Base-by-base conservation (phyloP, 1,284 basidiomycete genomes). In the Moesziomyces sp. region DNA sequence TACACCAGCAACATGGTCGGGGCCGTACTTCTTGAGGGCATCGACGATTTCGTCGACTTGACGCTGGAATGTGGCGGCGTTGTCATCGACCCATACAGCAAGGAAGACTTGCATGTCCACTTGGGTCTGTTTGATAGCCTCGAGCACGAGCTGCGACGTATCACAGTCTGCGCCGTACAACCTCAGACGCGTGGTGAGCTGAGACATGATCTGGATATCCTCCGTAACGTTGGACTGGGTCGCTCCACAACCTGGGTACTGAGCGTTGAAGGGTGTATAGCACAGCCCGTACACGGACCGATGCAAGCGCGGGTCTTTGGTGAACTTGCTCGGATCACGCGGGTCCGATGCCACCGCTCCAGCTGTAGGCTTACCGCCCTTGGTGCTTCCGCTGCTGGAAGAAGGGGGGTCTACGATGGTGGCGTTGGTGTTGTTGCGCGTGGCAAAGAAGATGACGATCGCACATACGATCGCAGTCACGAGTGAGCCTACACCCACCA, bases 111-210 rank as follows among this genome's bases (percentile, higher is more conserved):
- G 86, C 89, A 98, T 88, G 85, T 96, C 88, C 56, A 93, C 92
- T 84, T 96, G 93, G 51, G 94, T 96, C 78, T 90, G 89, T 80
- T 91, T 87, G 83, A 99, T 92, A 0, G 92, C 93, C 74, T 92
- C 89, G 40, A 94, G 87, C 2, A 88, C 86, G 23, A 88, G 75
- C 14, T 86, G 85, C 3, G 87, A 86, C 44, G 86, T 85, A 71
- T 88, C 87, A 78, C 88, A 89, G 67, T 88, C 89, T 85, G 82
- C 68, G 10, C 84, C 84, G 69, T 83, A 83, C 40, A 82, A 55
- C 11, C 83, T 64, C 26, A 84, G 53, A 0, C 82, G 58, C 7
- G 75, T 79, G 6, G 85, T 86, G 11, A 85, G 60, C 52, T 85
- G 85, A 8, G 83, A 82, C 5, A 86, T 57, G 3, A 85, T 88